These are phyloP conservation scores for Wickerhamiella domercqiae DNA, from an alignment of 805 yeast genomes.

Conservation along the genomic window DNA sequence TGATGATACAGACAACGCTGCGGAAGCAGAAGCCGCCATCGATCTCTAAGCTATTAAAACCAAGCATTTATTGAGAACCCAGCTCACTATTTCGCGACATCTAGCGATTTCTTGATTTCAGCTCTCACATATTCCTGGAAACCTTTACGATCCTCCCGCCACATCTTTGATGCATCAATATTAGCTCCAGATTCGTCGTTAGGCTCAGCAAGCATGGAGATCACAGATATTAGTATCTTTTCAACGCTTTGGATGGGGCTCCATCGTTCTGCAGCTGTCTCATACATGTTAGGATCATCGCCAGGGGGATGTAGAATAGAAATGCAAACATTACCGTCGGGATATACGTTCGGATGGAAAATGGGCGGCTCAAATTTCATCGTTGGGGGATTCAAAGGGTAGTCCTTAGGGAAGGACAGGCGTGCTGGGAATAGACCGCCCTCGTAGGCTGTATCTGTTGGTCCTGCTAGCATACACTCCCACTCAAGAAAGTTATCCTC, in stretches of 20 bases:
- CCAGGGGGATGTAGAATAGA: slow-evolving; percentile 94
- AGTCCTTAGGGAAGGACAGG: slow-evolving; percentile 58
- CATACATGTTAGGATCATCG: slow-evolving; percentile 92
- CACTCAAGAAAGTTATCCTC: slow-evolving; percentile 63
- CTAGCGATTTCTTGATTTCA: slow-evolving; percentile 59
- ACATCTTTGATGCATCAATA: slow-evolving; percentile 61
- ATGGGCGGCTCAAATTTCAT: slow-evolving; percentile 66
- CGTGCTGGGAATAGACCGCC: slow-evolving; percentile 76
- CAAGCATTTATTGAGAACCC: not conserved
- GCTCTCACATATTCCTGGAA: slow-evolving; percentile 49
- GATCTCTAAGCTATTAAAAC: not conserved
- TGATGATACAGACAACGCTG: slow-evolving; percentile 6
- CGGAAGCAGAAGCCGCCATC: slow-evolving; percentile 5
- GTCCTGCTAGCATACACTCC: slow-evolving; percentile 79
- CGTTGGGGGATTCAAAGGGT: slow-evolving; percentile 71
- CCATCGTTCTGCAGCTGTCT: slow-evolving; percentile 93
- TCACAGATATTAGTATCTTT: slow-evolving; percentile 79
- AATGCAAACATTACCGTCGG: slow-evolving; percentile 91
- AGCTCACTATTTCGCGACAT: slow-evolving; percentile 21
- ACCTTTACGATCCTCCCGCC: slow-evolving; percentile 70
- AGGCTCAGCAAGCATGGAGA: slow-evolving; percentile 92
- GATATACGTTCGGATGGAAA: slow-evolving; percentile 83
- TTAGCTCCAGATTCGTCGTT: slow-evolving; percentile 94
- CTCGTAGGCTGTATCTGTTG: slow-evolving; percentile 70
- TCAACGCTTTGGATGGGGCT: slow-evolving; percentile 97